A percentile compares a stretch with the other conserved stretches of the same genome.
phyloP scores from a whole-genome alignment of 164 flowering plant species.

The Pachysandra terminalis region DNA sequence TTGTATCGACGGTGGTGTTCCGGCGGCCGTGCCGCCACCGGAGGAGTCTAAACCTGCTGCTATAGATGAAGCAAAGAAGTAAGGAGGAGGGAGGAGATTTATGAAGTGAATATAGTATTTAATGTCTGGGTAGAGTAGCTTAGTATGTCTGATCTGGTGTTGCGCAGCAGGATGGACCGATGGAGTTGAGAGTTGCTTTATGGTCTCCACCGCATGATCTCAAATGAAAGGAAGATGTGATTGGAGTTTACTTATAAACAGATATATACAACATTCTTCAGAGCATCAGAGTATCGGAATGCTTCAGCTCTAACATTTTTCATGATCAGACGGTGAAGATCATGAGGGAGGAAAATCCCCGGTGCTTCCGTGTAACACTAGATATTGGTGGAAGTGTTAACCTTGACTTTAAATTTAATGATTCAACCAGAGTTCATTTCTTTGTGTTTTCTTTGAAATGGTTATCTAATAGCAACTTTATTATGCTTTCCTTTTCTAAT shows the following conservation, averaged over 20 bases:
- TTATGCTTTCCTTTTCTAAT: too few species aligned
- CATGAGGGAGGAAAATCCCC: background rate
- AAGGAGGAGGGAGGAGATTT: background rate
- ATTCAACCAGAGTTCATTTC: too few species aligned
- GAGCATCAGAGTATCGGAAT: too few species aligned
- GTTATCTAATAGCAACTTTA: too few species aligned
- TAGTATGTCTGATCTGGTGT: background rate
- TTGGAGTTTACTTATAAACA: too few species aligned
- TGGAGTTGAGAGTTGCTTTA: too few species aligned
- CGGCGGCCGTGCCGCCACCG: slow-evolving; percentile 30
- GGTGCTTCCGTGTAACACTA: background rate
- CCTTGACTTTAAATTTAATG: too few species aligned
- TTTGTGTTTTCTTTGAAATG: too few species aligned
- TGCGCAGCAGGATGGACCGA: background rate
- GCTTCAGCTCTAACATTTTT: too few species aligned
- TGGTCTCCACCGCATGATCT: background rate
- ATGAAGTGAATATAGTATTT: background rate
- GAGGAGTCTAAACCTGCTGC: slow-evolving; percentile 27
- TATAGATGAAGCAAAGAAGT: slow-evolving; percentile 12
- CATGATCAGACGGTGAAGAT: background rate
- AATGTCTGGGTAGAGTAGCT: background rate
- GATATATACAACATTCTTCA: too few species aligned
- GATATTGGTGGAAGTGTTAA: background rate
- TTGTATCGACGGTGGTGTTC: slow-evolving; percentile 68
- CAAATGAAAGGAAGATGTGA: too few species aligned